These are phyloP conservation scores for Trichoderma gamsii DNA, from an alignment of 495 filamentous ascomycete species.

Conservation along the genomic window DNA sequence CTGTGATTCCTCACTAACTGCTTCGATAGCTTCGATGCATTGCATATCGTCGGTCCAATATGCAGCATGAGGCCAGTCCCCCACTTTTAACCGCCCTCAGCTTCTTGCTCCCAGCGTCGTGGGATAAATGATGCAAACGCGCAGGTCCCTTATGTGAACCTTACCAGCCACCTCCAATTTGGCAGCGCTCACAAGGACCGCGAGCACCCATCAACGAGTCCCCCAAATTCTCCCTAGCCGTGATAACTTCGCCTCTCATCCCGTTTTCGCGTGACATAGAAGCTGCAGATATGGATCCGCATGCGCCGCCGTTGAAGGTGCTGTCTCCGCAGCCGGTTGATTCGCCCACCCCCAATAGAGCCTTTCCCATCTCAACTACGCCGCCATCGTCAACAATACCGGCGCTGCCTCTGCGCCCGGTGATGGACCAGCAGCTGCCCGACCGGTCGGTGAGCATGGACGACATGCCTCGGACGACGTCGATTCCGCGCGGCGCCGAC, in stretches of 20 bases:
- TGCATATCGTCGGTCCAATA: neutral
- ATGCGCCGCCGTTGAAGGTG: neutral
- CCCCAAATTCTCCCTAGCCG: neutral
- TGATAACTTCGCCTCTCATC: neutral
- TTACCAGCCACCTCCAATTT: constrained; percentile 10
- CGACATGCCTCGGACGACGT: neutral
- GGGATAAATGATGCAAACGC: neutral
- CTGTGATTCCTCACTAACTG: no score
- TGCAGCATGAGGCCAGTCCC: constrained; percentile 3
- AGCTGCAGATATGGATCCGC: neutral
- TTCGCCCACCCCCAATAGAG: neutral
- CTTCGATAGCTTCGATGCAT: neutral
- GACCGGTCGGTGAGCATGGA: neutral
- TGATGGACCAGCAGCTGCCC: neutral
- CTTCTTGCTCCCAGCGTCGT: neutral
- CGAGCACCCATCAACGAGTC: neutral
- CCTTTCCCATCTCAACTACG: neutral
- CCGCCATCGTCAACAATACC: neutral
- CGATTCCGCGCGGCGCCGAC: neutral
- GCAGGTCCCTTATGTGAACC: neutral
- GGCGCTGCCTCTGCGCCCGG: neutral
- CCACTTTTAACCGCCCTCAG: constrained; percentile 6
- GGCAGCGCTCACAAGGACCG: neutral
- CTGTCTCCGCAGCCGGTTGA: neutral
- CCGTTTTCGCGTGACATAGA: neutral